Evolutionary conservation across 2,329 filamentous ascomycete species (phyloP).

Genomic region (Coleophoma crateriformis): DNA sequence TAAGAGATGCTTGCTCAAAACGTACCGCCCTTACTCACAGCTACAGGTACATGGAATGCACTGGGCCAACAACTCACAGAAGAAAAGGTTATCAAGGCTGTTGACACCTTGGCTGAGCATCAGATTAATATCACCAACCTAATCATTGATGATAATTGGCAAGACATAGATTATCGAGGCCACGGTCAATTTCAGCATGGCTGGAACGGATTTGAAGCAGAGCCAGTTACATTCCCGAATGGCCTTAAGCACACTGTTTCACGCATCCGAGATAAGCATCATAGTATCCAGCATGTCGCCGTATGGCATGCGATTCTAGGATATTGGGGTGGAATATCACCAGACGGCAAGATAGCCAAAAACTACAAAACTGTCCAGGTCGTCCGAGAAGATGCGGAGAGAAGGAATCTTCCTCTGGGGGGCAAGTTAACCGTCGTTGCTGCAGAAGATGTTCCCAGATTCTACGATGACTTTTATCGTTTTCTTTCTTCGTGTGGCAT

Average conservation of each 20-base stretch:
- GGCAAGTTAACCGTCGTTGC: constrained; percentile 69
- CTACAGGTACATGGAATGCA: constrained; percentile 79
- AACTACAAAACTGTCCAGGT: constrained; percentile 71
- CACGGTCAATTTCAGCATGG: constrained; percentile 50
- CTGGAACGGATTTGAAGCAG: constrained; percentile 85
- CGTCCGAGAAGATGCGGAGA: constrained; percentile 40
- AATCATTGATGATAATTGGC: constrained; percentile 98
- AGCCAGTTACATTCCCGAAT: constrained; percentile 69
- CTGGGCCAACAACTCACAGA: constrained; percentile 80
- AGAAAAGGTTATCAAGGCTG: constrained; percentile 69
- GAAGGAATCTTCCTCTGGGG: constrained; percentile 43
- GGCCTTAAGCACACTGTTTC: constrained; percentile 69
- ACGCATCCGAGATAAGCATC: constrained; percentile 63
- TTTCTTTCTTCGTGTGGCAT: constrained; percentile 73
- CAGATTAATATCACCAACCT: constrained; percentile 76
- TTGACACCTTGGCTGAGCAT: constrained; percentile 64
- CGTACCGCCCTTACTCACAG: not conserved
- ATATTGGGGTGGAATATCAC: constrained; percentile 88
- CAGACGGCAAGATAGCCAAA: constrained; percentile 65
- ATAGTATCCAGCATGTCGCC: constrained; percentile 73
- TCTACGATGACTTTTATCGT: constrained; percentile 88
- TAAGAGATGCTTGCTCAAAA: not conserved
- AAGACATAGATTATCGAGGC: constrained; percentile 57
- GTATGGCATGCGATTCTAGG: constrained; percentile 90
- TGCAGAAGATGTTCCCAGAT: constrained; percentile 64